Evolutionary conservation across 2,329 filamentous ascomycete species (phyloP).

Genomic region (Apiospora kogelbergensis): DNA sequence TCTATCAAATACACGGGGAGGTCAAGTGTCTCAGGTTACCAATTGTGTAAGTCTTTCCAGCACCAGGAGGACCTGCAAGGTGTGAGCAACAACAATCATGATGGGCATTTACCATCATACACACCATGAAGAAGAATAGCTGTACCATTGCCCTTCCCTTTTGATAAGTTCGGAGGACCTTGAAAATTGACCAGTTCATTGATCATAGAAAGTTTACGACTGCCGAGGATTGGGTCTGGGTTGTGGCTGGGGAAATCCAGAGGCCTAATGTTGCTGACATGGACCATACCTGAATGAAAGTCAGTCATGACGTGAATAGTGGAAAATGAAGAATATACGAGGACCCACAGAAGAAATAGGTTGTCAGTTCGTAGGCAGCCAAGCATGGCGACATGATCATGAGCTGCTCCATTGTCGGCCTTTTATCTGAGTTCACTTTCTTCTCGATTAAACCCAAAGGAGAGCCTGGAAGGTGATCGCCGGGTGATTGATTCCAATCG

Average conservation of each 20-base stretch:
- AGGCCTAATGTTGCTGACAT: background rate
- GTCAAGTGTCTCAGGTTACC: background rate
- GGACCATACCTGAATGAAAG: background rate
- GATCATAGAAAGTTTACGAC: background rate
- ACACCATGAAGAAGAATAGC: background rate
- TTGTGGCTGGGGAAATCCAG: background rate
- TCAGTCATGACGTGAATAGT: background rate
- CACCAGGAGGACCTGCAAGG: background rate
- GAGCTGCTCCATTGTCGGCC: background rate
- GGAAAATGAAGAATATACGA: background rate
- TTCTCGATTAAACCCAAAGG: background rate
- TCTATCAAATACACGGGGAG: background rate
- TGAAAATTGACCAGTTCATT: background rate
- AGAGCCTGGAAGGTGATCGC: rapidly evolving
- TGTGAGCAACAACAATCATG: too few relatives aligned
- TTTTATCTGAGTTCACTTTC: background rate
- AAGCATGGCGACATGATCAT: background rate
- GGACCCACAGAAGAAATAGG: background rate
- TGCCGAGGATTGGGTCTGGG: background rate
- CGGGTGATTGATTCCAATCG: background rate
- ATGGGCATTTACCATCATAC: background rate
- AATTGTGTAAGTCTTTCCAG: background rate
- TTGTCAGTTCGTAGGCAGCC: background rate
- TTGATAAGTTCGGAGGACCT: background rate
- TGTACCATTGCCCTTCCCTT: background rate